Percentiles rank a stretch among this genome's conserved stretches.
Evolutionary conservation across 352 stramenopile genomes (phyloP).

Genomic region (Globisporangium megalacanthum): DNA sequence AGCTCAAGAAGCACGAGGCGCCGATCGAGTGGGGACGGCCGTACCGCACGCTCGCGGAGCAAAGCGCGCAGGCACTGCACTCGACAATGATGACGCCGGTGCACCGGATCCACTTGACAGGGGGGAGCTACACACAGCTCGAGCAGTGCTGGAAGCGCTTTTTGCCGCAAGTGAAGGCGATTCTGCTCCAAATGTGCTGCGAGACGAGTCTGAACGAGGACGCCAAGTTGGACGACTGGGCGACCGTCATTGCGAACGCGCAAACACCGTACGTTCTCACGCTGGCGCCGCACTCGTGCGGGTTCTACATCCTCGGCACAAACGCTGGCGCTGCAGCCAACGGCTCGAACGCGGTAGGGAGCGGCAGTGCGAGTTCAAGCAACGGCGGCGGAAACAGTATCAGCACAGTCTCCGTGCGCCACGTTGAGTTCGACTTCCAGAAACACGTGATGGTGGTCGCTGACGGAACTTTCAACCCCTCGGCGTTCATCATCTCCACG

Average conservation of each 20-base stretch:
- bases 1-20: constrained; percentile 32
- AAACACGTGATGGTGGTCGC: constrained; percentile 37
- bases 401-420: constrained; percentile 24
- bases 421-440: constrained; percentile 61
- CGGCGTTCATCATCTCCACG: constrained; percentile 33
- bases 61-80: constrained; percentile 6
- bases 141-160: constrained; percentile 57
- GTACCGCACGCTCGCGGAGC: neutral
- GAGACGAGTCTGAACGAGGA: constrained; percentile 43
- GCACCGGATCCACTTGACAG: constrained; percentile 29
- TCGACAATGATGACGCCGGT: constrained; percentile 38
- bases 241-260: constrained; percentile 9
- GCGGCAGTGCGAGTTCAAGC: neutral
- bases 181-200: constrained; percentile 55
- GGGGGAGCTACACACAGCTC: constrained; percentile 27
- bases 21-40: constrained; percentile 30
- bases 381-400: constrained; percentile 2
- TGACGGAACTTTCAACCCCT: constrained; percentile 45
- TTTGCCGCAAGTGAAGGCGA: constrained; percentile 47
- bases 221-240: constrained; percentile 39
- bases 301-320: constrained; percentile 48
- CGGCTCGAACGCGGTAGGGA: neutral
- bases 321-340: constrained; percentile 5
- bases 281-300: constrained; percentile 32
- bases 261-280: constrained; percentile 27